Base-by-base conservation (phyloP, 768 basidiomycete genomes). In the Pleurotus sapidus region DNA sequence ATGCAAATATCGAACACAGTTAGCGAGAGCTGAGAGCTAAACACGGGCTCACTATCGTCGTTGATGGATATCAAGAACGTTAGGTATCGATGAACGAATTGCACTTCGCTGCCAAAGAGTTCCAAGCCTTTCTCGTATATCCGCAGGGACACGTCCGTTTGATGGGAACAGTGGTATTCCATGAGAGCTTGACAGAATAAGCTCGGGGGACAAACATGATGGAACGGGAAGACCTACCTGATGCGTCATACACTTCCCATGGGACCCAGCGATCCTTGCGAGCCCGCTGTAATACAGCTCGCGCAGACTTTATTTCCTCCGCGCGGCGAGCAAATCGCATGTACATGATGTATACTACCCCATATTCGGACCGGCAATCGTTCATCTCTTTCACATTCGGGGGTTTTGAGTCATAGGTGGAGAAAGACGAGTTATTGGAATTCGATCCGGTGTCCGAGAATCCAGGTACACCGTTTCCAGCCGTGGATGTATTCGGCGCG, bases 61-160 rank as follows among this genome's bases (percentile, higher is more conserved):
- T 98, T 98, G 74, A 97, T 83, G 24, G 88, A 90, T 63, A 98
- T 89, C 64, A 98, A 75, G 80, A 96, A 99, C 5, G 88, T 87
- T 24, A 99, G 85, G 72, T 97, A 97, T 55, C 89, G 84, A 59
- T 93, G 74, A 7, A 96, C 91, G 63, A 86, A 98, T 49, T 94
- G 90, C 40, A 88, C 81, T 59, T 96, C 89, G 18, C 89, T 86
- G 2, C 84, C 83, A 68, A 91, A 97, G 12, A 77, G 72, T 66
- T 95, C 93, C 67, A 97, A 72, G 25, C 95, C 97, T 62, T 91
- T 89, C 71, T 98, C 95, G 67, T 96, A 98, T 59, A 99, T 95
- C 46, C 94, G 82, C 46, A 86, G 89, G 0, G 95, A 91, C 24
- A 98, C 87, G 3, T 82, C 73, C 57, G 78, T 83, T 59, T 83